Evolutionary conservation across 2,329 filamentous ascomycete genomes (phyloP), one percentile per base, ranked within the genome.

Genomic region (Cladosporium velox): DNA sequence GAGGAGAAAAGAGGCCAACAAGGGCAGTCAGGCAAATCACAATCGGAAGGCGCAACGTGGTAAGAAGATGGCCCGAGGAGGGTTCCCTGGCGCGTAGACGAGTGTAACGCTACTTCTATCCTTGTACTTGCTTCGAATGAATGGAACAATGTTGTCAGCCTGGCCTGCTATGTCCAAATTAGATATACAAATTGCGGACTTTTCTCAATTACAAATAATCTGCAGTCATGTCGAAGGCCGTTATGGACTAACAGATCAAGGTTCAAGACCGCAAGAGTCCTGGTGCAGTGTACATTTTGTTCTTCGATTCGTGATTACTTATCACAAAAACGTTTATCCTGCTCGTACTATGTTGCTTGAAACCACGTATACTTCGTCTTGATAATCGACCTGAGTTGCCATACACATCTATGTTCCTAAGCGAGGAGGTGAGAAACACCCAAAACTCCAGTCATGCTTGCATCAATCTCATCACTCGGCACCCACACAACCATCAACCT

Each of bases 1-100:
- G 70, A 85, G 88, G 72, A 85, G 86, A 68, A 97, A 97, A 76
- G 93, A 96, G 75, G 88, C 90, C 30, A 91, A 88, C 71, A 97
- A 97, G 77, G 85, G 89, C 2, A 91, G 90, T 26, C 84, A 90
- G 67, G 93, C 92, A 35, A 97, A 97, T 75, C 93, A 97, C 76
- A 95, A 92, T 77, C 87, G 93, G 30, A 86, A 92, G 59, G 91
- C 96, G 74, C 85, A 86, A 72, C 78, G 86, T 66, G 86, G 85
- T 55, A 86, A 79, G 75, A 88, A 88, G 77, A 86, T 88, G 80
- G 86, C 86, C 2, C 80, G 85, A 68, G 86, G 82, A 61, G 86
- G 86, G 1, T 80, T 83, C 67, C 65, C 81, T 12, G 81, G 79
- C 8, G 41, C 41, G 5, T 47, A 47, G n/a, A 21, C n/a, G n/a